Percentiles rank a stretch among this genome's conserved stretches.
phyloP scores from a whole-genome alignment of 2,329 filamentous ascomycete genomes.

The Pseudocercospora fuligena region DNA sequence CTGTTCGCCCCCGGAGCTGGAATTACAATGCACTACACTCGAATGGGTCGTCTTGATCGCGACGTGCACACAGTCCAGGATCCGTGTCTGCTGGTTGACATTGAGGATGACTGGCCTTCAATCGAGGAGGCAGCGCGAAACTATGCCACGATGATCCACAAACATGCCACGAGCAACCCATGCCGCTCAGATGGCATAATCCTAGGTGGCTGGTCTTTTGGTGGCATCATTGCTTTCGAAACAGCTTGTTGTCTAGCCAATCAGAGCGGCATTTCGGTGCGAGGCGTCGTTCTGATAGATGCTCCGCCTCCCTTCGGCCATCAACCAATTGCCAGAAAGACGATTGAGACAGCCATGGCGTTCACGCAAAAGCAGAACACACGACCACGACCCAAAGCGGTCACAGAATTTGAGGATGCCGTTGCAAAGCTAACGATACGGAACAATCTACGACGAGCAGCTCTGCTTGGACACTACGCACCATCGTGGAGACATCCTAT shows the following conservation, averaged over 20 bases:
- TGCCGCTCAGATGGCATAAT: neutral
- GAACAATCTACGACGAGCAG: conserved; percentile 18
- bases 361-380: conserved; percentile 4
- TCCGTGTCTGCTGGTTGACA: conserved; percentile 6
- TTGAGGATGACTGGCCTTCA: conserved; percentile 16
- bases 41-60: neutral
- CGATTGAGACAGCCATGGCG: conserved; percentile 16
- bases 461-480: conserved; percentile 12
- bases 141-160: conserved; percentile 10
- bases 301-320: conserved; percentile 14
- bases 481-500: conserved; percentile 6
- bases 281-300: conserved; percentile 18
- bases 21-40: conserved; percentile 14
- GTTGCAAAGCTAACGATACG: conserved; percentile 14
- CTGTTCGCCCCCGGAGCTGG: conserved; percentile 18
- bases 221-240: conserved; percentile 19
- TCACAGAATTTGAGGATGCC: conserved; percentile 16
- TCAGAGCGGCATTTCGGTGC: neutral
- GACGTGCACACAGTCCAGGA: conserved; percentile 18
- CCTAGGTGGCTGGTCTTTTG: conserved; percentile 18
- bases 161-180: neutral
- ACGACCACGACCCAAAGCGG: conserved; percentile 4
- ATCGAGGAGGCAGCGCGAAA: conserved; percentile 11
- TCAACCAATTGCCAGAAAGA: conserved; percentile 14
- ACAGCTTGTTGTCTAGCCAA: conserved; percentile 8